Evolutionary conservation across 139 green algal species (phyloP), one percentile per base, ranked within the genome.

Genomic region (Raphidocelis subcapitata): DNA sequence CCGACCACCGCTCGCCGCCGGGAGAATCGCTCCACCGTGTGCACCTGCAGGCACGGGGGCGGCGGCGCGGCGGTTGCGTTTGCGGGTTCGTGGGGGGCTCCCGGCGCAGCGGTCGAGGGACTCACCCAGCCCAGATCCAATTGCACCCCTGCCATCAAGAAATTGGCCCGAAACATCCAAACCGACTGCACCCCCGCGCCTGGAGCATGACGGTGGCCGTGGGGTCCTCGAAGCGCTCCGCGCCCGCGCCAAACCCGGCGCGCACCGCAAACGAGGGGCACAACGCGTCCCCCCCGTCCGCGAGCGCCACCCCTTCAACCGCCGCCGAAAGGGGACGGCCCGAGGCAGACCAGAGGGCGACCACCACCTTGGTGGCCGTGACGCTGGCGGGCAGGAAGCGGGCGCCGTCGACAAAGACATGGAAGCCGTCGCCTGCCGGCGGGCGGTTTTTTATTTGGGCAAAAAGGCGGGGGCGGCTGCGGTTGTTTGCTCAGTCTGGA

Each of bases 371-470:
- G 67, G 65, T 86, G 61, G 90, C 79, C 35, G 85, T 89, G 16
- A 76, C 65, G 71, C 83, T 88, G 62, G 69, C 72, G 24, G 80
- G 80, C 65, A 90, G 60, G 79, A 90, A 90, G 41, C 86, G 77
- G 2, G 74, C 85, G 5, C 65, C 81, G 66, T 92, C 87, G 29
- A 91, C 65, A 36, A 81, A 59, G 23, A 91, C 57, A 44, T 82
- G 49, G 24, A 81, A 49, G 2, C 77, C 77, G 57, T 82, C 77
- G 23, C 77, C 77, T 78, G 79, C 37, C 52, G 56, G n/a, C n/a
- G n/a, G n/a, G n/a, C n/a, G n/a, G n/a, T n/a, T n/a, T n/a, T n/a
- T n/a, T n/a, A n/a, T n/a, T n/a, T n/a, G n/a, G n/a, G n/a, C n/a
- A n/a, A n/a, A n/a, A n/a, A n/a, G n/a, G n/a, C n/a, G n/a, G n/a